Evolutionary conservation across 345 rosid genomes (phyloP).

Genomic region (Eutrema heterophyllum): DNA sequence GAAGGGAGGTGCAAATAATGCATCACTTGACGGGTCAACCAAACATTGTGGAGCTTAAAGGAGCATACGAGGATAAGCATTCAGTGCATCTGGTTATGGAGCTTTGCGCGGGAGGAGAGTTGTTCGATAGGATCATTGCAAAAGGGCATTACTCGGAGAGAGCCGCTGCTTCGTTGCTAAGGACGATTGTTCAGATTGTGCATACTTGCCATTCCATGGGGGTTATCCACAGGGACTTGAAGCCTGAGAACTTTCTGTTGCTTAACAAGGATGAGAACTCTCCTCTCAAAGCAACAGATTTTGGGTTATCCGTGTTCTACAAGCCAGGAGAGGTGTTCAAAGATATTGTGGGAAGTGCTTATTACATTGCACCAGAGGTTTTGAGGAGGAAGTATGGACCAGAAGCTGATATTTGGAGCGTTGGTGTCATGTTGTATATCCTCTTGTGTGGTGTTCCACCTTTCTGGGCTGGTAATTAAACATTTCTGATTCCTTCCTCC

Average conservation of each 20-base stretch:
- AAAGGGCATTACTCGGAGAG: constrained; percentile 92
- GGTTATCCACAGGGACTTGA: constrained; percentile 89
- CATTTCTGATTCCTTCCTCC: not conserved
- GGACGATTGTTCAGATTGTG: constrained; percentile 82
- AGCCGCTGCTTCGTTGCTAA: constrained; percentile 79
- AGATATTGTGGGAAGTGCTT: constrained; percentile 93
- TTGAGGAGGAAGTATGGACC: constrained; percentile 87
- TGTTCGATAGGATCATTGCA: constrained; percentile 84
- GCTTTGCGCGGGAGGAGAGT: constrained; percentile 90
- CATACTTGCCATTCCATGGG: constrained; percentile 97
- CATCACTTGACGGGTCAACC: constrained; percentile 86
- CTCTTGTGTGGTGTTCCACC: constrained; percentile 94
- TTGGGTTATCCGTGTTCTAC: constrained; percentile 85
- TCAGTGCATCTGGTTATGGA: constrained; percentile 96
- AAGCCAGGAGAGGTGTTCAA: constrained; percentile 91
- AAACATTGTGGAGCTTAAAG: constrained; percentile 87
- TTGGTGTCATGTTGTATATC: constrained; percentile 91
- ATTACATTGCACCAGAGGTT: constrained; percentile 95
- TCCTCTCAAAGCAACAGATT: constrained; percentile 93
- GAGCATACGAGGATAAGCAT: constrained; percentile 91
- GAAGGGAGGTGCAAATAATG: constrained; percentile 94
- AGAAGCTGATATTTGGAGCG: constrained; percentile 94
- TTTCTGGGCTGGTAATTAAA: constrained; percentile 77
- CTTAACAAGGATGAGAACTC: constrained; percentile 71
- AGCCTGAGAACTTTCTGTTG: constrained; percentile 87